These are phyloP conservation scores for Penicillium flavigenum DNA, from an alignment of 495 filamentous ascomycete species.

Conservation along the genomic window DNA sequence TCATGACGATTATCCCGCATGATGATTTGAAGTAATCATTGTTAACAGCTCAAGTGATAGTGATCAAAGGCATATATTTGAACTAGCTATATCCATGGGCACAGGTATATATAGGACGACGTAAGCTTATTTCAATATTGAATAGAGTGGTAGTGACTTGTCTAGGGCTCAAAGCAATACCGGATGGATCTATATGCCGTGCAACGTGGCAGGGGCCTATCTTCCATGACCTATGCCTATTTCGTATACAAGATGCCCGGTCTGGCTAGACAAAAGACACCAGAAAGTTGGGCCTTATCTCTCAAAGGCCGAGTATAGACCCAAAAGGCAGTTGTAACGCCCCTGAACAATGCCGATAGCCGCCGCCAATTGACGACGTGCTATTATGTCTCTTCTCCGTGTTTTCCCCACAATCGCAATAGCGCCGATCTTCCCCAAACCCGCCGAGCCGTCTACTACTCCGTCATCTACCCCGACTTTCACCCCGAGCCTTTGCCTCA, in stretches of 20 bases:
- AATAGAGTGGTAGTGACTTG: background rate
- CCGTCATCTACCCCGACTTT: slow-evolving; percentile 5
- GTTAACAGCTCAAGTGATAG: too few relatives aligned
- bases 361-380: slow-evolving; percentile 4
- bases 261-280: background rate
- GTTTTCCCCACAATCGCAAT: slow-evolving; percentile 5
- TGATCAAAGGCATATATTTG: too few relatives aligned
- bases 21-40: background rate
- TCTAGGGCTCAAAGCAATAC: background rate
- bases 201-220: background rate
- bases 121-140: background rate
- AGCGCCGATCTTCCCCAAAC: slow-evolving; percentile 10
- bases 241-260: background rate
- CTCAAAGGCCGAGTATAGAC: slow-evolving; percentile 7
- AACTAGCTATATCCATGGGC: background rate
- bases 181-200: background rate
- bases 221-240: background rate
- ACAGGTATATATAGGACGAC: background rate
- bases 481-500: background rate
- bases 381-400: slow-evolving; percentile 1
- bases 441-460: background rate
- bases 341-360: background rate
- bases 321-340: background rate
- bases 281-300: background rate
- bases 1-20: background rate